Conservation (phyloP, 169 alveolate genomes). For the Plasmodium yoelii region DNA sequence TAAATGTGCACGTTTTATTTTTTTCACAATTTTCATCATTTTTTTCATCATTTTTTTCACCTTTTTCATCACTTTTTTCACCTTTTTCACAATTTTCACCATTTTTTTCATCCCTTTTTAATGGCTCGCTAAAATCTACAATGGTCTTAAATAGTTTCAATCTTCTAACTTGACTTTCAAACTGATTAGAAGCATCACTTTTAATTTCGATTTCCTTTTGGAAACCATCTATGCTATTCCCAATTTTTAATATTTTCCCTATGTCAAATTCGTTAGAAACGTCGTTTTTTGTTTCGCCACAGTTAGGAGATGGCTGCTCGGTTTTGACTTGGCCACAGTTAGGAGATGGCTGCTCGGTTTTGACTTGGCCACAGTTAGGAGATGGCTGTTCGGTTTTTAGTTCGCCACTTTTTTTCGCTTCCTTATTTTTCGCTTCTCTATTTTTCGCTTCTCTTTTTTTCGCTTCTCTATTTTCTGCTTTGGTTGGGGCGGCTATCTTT, state of each 20-base stretch:
- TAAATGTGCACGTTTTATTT: background rate
- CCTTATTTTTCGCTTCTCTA: background rate
- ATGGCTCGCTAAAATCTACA: conserved; percentile 1
- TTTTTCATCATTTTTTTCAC: background rate
- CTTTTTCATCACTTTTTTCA: background rate
- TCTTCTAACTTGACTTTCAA: background rate
- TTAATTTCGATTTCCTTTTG: background rate
- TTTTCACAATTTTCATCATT: background rate
- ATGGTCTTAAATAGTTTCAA: conserved; percentile 10
- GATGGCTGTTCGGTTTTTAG: too few relatives aligned
- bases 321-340: too few relatives aligned
- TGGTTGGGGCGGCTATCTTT: background rate
- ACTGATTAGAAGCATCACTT: background rate
- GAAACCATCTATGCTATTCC: conserved; percentile 22
- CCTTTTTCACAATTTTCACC: background rate
- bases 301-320: too few relatives aligned
- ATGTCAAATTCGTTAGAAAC: background rate
- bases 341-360: too few relatives aligned
- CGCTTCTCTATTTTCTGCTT: background rate
- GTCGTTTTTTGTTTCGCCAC: background rate
- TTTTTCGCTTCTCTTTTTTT: background rate
- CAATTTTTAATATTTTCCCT: conserved; percentile 2
- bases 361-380: too few relatives aligned
- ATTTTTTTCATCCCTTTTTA: background rate
- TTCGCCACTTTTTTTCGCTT: background rate